Conservation (phyloP, 2,329 filamentous ascomycete genomes). For the Lachnellula cervina region DNA sequence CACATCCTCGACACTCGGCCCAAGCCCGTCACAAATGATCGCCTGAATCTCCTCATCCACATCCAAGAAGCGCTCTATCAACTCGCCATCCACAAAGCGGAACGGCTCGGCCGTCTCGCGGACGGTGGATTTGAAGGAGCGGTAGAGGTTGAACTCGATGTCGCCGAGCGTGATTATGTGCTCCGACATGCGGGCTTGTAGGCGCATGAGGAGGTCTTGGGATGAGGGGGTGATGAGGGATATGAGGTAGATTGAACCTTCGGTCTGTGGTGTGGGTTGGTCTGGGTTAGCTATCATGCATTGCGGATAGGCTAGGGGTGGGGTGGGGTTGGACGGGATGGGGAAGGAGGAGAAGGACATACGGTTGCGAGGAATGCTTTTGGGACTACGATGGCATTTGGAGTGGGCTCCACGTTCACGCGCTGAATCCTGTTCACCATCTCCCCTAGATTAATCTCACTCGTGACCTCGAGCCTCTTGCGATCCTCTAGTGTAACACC, state of each 20-base stretch:
- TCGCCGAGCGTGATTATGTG: slow-evolving; percentile 65
- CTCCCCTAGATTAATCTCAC: slow-evolving; percentile 83
- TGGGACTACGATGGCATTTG: slow-evolving; percentile 67
- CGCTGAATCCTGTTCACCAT: slow-evolving; percentile 85
- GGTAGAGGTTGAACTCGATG: slow-evolving; percentile 71
- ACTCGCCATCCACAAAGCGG: slow-evolving; percentile 86
- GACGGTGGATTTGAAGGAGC: slow-evolving; percentile 73
- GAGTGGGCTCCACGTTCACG: slow-evolving; percentile 61
- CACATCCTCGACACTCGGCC: slow-evolving; percentile 58
- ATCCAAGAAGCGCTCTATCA: slow-evolving; percentile 81
- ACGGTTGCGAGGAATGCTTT: slow-evolving; percentile 87
- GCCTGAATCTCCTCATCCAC: slow-evolving; percentile 55
- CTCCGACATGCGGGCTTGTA: slow-evolving; percentile 68
- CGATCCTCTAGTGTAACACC: slow-evolving; percentile 73
- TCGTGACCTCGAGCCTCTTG: slow-evolving; percentile 64
- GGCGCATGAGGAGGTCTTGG: slow-evolving; percentile 74
- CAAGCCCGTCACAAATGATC: slow-evolving; percentile 50
- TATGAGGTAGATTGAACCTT: slow-evolving; percentile 88
- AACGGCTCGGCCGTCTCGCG: slow-evolving; percentile 70
- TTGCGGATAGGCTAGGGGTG: not conserved
- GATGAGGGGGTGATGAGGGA: slow-evolving; percentile 68
- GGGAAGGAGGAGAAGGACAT: slow-evolving; percentile 37
- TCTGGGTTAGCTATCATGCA: not conserved
- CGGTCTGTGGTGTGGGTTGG: slow-evolving; percentile 54
- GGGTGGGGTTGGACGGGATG: not conserved